phyloP scores from a whole-genome alignment of 768 basidiomycete species.

The Xerocomus brunneocitrinus region DNA sequence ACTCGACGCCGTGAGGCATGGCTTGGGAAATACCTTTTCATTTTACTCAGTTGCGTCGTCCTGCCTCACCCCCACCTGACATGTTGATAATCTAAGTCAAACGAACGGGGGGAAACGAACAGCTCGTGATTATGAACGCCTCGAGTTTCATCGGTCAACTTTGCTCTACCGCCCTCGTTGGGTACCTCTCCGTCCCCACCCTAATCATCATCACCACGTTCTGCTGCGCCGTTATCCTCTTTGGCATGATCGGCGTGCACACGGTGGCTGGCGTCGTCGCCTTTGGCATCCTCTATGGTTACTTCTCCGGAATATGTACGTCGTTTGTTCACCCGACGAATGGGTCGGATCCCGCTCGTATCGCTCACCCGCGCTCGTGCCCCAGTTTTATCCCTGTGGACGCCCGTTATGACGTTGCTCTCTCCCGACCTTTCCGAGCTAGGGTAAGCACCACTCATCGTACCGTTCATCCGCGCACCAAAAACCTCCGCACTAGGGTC shows the following conservation, averaged over 20 bases:
- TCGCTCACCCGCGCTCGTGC: neutral
- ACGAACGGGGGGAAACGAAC: neutral
- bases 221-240: slow-evolving; percentile 38
- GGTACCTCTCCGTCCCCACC: slow-evolving; percentile 41
- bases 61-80: neutral
- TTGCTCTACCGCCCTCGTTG: slow-evolving; percentile 42
- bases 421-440: slow-evolving; percentile 49
- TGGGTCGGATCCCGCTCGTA: neutral
- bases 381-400: slow-evolving; percentile 37
- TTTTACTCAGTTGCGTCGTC: slow-evolving; percentile 49
- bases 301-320: slow-evolving; percentile 47
- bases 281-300: slow-evolving; percentile 46
- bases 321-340: neutral
- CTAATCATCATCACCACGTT: slow-evolving; percentile 33
- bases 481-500: slow-evolving; percentile 20
- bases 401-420: slow-evolving; percentile 42
- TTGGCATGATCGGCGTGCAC: slow-evolving; percentile 43
- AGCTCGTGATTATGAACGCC: slow-evolving; percentile 57
- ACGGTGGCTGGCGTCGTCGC: slow-evolving; percentile 37
- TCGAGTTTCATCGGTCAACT: slow-evolving; percentile 52
- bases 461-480: no score
- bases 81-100: neutral
- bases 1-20: slow-evolving; percentile 46
- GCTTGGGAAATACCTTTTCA: slow-evolving; percentile 43
- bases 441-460: slow-evolving; percentile 30